Evolutionary conservation across 2,329 filamentous ascomycete genomes (phyloP), one percentile per base, ranked within the genome.

Genomic region (Claviceps humidiphila): DNA sequence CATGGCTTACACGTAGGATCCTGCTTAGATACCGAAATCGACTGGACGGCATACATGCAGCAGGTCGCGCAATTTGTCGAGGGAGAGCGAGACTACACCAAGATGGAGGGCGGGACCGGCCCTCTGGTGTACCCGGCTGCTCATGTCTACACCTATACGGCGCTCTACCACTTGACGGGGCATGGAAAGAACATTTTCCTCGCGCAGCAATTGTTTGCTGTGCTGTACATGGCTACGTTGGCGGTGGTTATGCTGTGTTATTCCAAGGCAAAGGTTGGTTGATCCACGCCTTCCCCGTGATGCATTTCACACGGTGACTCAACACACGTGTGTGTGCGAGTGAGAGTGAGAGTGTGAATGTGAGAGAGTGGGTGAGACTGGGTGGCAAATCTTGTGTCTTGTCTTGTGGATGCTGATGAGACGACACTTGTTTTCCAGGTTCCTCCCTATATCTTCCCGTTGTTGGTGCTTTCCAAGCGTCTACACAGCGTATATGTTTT

Each of bases 21-120:
- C 41, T 13, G 41, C 13, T 45, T 49, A 77, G 93, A 98, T 66
- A 98, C 93, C 44, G 93, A 98, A 68, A 98, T 98, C 63, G 93
- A 98, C 70, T 98, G 91, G 91, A 78, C 77, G 54, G 89, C 93
- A 0, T 98, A 98, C 68, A 97, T 98, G 90, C 79, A 96, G 66
- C 93, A 98, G 63, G 76, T 97, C 45, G 71, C 78, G 42, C 82
- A 90, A 60, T 93, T 85, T 63, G 71, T 90, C 46, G 75, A 80
- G 17, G 93, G 93, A 62, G 90, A 97, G 73, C 82, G 87, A 64
- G 85, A 96, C 68, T 98, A 98, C 68, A 81, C 80, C 55, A 77
- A 82, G 53, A 90, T 98, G 64, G 78, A 84, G 63, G 93, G 93
- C 59, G 85, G 82, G 54, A 98, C 93, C 0, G 93, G 93, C 1